Conservation (phyloP, 228 moss, liverwort and hornwort genomes). For the Sphagnum magellanicum region DNA sequence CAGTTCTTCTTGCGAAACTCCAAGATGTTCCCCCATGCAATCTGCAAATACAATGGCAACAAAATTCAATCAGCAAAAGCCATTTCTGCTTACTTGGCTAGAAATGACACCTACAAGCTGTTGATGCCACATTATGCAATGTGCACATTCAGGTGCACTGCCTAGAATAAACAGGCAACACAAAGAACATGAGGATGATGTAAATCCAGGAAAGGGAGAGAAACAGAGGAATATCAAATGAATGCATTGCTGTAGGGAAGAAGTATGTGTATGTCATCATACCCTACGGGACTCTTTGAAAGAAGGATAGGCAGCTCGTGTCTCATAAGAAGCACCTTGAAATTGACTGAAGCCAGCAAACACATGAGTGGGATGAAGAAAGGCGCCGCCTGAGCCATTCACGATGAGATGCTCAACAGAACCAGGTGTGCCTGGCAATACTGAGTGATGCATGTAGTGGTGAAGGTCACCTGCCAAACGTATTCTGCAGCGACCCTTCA, state of each 20-base stretch:
- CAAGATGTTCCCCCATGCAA: conserved; percentile 62
- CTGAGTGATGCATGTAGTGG: conserved; percentile 64
- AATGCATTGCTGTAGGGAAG: no score
- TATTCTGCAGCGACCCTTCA: conserved; percentile 62
- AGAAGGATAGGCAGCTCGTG: conserved; percentile 44
- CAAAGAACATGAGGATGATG: neutral
- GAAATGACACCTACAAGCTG: no score
- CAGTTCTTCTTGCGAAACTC: conserved; percentile 76
- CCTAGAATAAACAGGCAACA: no score
- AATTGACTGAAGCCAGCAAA: conserved; percentile 64
- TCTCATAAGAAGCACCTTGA: conserved; percentile 47
- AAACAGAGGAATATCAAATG: neutral
- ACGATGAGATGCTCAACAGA: conserved; percentile 62
- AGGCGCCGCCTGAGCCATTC: conserved; percentile 66
- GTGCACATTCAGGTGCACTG: no score
- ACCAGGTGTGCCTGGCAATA: conserved; percentile 28
- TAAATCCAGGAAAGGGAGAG: neutral
- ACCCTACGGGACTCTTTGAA: conserved; percentile 51
- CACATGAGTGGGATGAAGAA: conserved; percentile 72
- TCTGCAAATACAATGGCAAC: conserved; percentile 15
- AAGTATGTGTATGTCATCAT: neutral
- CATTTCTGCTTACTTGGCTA: neutral
- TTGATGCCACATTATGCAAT: no score
- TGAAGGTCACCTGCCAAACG: conserved; percentile 66
- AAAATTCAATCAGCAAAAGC: neutral